Percentiles rank a stretch among this genome's conserved stretches.
Conservation (phyloP, 1,139 yeast genomes). For the Hyphopichia burtonii region DNA sequence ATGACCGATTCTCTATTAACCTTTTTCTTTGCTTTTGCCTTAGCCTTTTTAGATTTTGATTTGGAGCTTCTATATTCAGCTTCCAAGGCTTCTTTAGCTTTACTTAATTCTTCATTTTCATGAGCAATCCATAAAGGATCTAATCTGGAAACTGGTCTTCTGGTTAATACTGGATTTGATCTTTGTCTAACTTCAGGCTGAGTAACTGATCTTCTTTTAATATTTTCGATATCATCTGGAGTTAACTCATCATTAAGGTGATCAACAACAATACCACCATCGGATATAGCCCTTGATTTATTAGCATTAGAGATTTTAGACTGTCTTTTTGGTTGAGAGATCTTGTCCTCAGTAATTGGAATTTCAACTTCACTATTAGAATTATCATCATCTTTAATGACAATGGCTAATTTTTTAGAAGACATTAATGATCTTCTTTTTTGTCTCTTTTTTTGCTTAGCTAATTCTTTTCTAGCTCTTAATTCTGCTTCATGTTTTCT, state of each 20-base stretch:
- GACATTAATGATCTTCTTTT: slow-evolving; percentile 44
- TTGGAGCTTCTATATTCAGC: slow-evolving; percentile 26
- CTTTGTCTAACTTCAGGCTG: slow-evolving; percentile 40
- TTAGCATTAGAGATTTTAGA: slow-evolving; percentile 20
- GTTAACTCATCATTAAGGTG: slow-evolving; percentile 31
- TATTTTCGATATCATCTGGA: slow-evolving; percentile 39
- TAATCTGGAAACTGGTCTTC: slow-evolving; percentile 68
- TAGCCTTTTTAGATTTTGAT: slow-evolving; percentile 6
- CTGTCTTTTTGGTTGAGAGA: slow-evolving; percentile 42
- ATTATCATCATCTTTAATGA: slow-evolving; percentile 30
- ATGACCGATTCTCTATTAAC: slow-evolving; percentile 41
- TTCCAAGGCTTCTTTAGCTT: slow-evolving; percentile 45
- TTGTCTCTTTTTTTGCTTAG: slow-evolving; percentile 44
- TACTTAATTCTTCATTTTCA: slow-evolving; percentile 47
- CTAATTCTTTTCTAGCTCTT: slow-evolving; percentile 46
- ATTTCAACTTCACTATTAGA: slow-evolving; percentile 33
- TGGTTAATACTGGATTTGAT: slow-evolving; percentile 42
- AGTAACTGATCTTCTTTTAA: slow-evolving; percentile 50
- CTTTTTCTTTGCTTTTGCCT: slow-evolving; percentile 14
- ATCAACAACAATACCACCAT: slow-evolving; percentile 22
- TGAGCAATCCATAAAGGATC: slow-evolving; percentile 61
- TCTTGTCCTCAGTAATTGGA: slow-evolving; percentile 13
- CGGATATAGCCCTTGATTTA: slow-evolving; percentile 36
- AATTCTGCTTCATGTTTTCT: slow-evolving; percentile 50
- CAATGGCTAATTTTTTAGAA: slow-evolving; percentile 40